Evolutionary conservation across 176 grass and related monocot species (phyloP), one percentile per base, ranked within the genome.

Genomic region (Lolium perenne): DNA sequence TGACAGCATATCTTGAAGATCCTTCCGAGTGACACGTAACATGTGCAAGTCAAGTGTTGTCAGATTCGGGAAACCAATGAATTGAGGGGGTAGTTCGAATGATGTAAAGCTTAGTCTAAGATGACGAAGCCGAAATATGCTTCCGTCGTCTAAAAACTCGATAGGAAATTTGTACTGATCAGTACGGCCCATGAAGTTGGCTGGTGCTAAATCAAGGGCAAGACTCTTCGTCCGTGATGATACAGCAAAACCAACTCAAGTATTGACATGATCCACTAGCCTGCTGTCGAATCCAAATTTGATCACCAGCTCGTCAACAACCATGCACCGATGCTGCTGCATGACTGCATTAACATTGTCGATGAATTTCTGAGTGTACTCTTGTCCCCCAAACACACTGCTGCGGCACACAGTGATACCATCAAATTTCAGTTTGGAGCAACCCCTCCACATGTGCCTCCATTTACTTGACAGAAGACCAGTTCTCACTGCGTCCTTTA

Each of bases 381-480:
- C 40, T 9, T 62, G 26, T 47, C 70, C 54, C 18, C 43, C n/a
- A 53, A 29, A 71, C 29, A 65, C 5, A 4, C 20, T 20, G 49
- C 29, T 43, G 10, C 29, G 11, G 23, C 45, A 14, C 21, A 76
- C 60, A 16, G 72, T 65, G 8, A 7, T 29, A 35, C 26, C 78
- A 47, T 82, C 70, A 74, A 87, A 87, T 54, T 58, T 81, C 26
- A 82, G 46, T 75, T 45, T 76, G 14, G 47, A 59, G 32, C 10
- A 32, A 64, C 41, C 17, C 22, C 4, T 74, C 56, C 78, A 81
- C 56, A 10, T 12, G 18, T 73, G 20, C 40, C 3, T 74, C 85
- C 86, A 82, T 76, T 87, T 76, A 17, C 59, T 82, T 40, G 85
- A 87, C 26, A 87, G 70, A 82, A 67, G 10, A 10, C 70, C 74